A percentile compares a stretch with the other conserved stretches of the same genome.
phyloP scores from a whole-genome alignment of 164 flowering plant species.

The Saururus chinensis region DNA sequence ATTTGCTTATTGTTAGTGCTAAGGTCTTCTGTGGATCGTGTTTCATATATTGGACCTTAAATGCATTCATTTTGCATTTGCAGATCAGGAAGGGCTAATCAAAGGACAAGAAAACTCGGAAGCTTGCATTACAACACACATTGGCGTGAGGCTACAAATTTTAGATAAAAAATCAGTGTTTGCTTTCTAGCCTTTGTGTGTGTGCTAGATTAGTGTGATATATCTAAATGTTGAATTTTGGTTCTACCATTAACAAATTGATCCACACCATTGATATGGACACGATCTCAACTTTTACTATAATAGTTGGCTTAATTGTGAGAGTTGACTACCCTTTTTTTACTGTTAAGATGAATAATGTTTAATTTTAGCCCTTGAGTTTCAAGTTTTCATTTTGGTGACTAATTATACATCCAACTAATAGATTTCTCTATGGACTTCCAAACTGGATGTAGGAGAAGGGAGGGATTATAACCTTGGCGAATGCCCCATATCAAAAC shows the following conservation, averaged over 20 bases:
- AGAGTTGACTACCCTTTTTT: conserved; percentile 85
- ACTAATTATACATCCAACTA: background rate
- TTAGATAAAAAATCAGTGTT: background rate
- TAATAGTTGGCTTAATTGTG: conserved; percentile 69
- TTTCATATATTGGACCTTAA: background rate
- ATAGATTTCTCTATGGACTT: conserved; percentile 3
- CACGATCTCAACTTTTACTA: conserved; percentile 88
- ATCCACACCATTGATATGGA: conserved; percentile 97
- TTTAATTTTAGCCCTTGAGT: too few relatives aligned
- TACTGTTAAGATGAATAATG: conserved; percentile 52
- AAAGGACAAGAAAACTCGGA: conserved; percentile 74
- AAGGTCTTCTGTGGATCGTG: too few relatives aligned
- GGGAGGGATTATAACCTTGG: conserved; percentile 78
- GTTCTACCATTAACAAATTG: conserved; percentile 41
- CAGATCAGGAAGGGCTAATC: conserved; percentile 96
- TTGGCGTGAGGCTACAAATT: conserved; percentile 97
- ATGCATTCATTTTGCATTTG: conserved; percentile 2
- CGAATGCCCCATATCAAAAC: conserved; percentile 58
- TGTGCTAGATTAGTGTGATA: too few relatives aligned
- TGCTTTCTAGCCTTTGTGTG: too few relatives aligned
- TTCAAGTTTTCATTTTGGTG: too few relatives aligned
- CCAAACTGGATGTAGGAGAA: conserved; percentile 86
- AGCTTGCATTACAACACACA: conserved; percentile 92
- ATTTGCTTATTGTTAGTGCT: too few relatives aligned
- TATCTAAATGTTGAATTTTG: too few relatives aligned